Evolutionary conservation across 2,329 filamentous ascomycete genomes (phyloP).

Genomic region (Cladobotryum protrusum): DNA sequence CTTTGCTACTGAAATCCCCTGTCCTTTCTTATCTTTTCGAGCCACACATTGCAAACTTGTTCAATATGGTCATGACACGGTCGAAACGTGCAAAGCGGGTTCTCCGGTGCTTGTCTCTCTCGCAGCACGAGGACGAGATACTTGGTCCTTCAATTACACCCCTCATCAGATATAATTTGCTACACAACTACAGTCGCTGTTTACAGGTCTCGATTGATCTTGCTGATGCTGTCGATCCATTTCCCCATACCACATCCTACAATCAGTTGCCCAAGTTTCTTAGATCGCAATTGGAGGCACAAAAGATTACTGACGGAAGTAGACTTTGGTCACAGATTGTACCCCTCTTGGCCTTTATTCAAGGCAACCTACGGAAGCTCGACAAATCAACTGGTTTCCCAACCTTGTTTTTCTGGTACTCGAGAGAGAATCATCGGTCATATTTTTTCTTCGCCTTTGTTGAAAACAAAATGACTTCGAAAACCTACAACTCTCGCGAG

Average conservation of each 20-base stretch:
- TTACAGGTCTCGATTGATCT: constrained; percentile 24
- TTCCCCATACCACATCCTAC: constrained; percentile 14
- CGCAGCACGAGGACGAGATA: constrained; percentile 33
- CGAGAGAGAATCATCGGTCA: constrained; percentile 27
- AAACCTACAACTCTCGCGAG: constrained; percentile 38
- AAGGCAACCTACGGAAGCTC: constrained; percentile 17
- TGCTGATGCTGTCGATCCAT: constrained; percentile 21
- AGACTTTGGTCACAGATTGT: constrained; percentile 24
- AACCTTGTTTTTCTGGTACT: constrained; percentile 35
- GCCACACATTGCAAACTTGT: not conserved
- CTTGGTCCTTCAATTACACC: constrained; percentile 25
- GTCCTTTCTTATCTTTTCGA: not conserved
- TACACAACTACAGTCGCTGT: constrained; percentile 25
- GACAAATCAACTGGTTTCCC: constrained; percentile 24
- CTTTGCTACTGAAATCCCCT: not conserved
- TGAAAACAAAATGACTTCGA: constrained; percentile 34
- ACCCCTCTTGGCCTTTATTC: constrained; percentile 30
- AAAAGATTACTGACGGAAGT: constrained; percentile 25
- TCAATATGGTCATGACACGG: constrained; percentile 22
- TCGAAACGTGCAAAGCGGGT: constrained; percentile 30
- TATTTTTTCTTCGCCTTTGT: constrained; percentile 37
- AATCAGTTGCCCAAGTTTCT: constrained; percentile 20
- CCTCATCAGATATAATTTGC: constrained; percentile 27
- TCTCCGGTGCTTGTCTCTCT: constrained; percentile 23
- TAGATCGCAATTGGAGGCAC: constrained; percentile 20